Conservation (phyloP, 768 basidiomycete species). For the Boletellus ananiceps region DNA sequence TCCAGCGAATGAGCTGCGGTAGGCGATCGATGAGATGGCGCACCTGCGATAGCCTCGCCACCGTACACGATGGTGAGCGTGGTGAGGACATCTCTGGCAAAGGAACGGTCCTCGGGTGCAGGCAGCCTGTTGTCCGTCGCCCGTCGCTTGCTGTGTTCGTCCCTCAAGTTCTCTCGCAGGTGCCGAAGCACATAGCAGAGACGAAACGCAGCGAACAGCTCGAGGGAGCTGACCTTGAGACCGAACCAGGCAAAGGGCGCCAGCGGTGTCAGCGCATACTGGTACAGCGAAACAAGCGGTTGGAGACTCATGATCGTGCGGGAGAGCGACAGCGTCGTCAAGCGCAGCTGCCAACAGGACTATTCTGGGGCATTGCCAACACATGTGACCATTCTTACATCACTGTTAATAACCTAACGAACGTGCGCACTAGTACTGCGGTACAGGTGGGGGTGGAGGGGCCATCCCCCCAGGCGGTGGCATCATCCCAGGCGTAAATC, state of each 20-base stretch:
- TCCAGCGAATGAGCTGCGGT: not conserved
- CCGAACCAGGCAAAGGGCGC: conserved; percentile 69
- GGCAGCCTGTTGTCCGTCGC: conserved; percentile 30
- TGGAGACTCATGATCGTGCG: conserved; percentile 29
- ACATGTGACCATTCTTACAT: not conserved
- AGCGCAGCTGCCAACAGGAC: not conserved
- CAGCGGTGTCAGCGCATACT: conserved; percentile 51
- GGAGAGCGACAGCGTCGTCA: not conserved
- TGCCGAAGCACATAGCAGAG: conserved; percentile 68
- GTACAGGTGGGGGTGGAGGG: conserved; percentile 43
- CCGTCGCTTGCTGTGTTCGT: conserved; percentile 40
- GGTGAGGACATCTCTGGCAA: conserved; percentile 51
- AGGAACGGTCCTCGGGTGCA: conserved; percentile 47
- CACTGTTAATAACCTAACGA: conserved; percentile 2
- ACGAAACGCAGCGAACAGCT: conserved; percentile 62
- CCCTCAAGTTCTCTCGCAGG: conserved; percentile 48
- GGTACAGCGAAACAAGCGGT: conserved; percentile 48
- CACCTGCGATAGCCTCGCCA: conserved; percentile 69
- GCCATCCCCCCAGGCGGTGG: conserved; percentile 33
- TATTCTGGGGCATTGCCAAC: conserved; percentile 1
- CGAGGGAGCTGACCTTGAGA: conserved; percentile 53
- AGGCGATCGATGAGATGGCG: conserved; percentile 17
- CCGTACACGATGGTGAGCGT: conserved; percentile 71
- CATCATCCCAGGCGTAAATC: conserved; percentile 52
- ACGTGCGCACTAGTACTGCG: conserved; percentile 27